Evolutionary conservation across 208 protist genomes (phyloP), one percentile per base, ranked within the genome.

Genomic region (Porcisia deanei): DNA sequence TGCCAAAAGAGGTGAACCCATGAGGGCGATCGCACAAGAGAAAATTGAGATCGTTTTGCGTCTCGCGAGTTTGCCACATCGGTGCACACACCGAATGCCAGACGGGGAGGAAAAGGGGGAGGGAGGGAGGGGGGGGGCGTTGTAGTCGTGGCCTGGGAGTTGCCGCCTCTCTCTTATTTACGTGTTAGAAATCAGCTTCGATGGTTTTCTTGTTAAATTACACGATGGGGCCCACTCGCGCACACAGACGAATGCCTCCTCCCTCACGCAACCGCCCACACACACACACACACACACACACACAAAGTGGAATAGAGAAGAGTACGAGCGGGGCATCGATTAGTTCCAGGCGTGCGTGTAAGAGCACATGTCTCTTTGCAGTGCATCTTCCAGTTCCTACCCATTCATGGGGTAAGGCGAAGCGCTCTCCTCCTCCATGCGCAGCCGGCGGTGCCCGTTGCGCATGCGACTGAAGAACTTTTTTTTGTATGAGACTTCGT

Each of bases 401-500:
- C 57, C 72, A n/a, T 52, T 61, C 22, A 7, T 49, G 1, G 66
- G 59, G 41, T 79, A 58, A 16, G 39, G 47, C 0, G 63, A 60
- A 10, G 77, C 83, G 53, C 85, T 77, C 72, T 96, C 92, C 49
- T 87, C 84, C 47, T 92, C 75, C 85, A 96, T 88, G n/a, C 66
- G 73, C 59, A 90, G 83, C 16, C 90, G 75, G 57, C 76, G 82
- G 69, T 92, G 85, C 1, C 90, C 89, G 55, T 76, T 86, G 30
- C 81, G 86, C 73, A 94, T 76, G 14, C 90, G 89, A 64, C 73
- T 89, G 72, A 88, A 84, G 72, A 96, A 94, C 65, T 80, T 87
- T 39, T 85, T 83, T 81, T 94, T 94, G 25, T 93, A 88, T 3
- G 83, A 73, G 45, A 94, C 82, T 68, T 96, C 92, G 66, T 96